Conservation (phyloP, 2,329 filamentous ascomycete genomes). For the Cladosporium cucumerinum region DNA sequence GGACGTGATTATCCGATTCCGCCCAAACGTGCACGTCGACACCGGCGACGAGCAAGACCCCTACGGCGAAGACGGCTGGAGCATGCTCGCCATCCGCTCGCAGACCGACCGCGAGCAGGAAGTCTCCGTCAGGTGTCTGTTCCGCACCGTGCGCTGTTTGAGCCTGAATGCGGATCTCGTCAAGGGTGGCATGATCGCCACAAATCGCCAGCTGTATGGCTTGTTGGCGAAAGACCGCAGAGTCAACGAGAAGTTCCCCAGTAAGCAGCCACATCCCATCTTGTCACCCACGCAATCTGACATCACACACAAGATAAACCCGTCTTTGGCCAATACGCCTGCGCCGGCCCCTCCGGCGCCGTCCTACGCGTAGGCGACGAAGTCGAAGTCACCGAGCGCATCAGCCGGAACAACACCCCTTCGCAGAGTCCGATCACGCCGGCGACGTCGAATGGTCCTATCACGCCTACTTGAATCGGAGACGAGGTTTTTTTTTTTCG, state of each 20-base stretch:
- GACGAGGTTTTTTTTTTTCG: background rate
- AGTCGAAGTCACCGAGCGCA: conserved; percentile 30
- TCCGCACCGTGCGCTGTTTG: conserved; percentile 30
- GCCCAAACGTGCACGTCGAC: conserved; percentile 35
- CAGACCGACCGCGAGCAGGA: conserved; percentile 30
- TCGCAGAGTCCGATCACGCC: conserved; percentile 15
- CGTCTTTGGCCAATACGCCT: conserved; percentile 37
- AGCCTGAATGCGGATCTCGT: conserved; percentile 34
- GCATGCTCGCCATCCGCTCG: conserved; percentile 32
- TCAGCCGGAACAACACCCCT: conserved; percentile 20
- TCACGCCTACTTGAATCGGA: conserved; percentile 13
- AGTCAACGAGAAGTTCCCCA: conserved; percentile 33
- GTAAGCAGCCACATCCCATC: conserved; percentile 19
- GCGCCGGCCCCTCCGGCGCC: conserved; percentile 34
- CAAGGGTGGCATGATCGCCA: conserved; percentile 33
- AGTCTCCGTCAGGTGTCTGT: conserved; percentile 33
- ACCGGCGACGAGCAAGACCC: conserved; percentile 29
- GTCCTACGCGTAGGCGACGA: conserved; percentile 34
- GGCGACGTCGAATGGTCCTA: conserved; percentile 7
- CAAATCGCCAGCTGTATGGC: conserved; percentile 33
- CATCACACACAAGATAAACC: conserved; percentile 28
- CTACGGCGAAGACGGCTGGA: conserved; percentile 35
- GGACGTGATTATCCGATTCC: conserved; percentile 34
- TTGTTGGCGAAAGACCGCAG: conserved; percentile 33
- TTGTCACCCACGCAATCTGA: conserved; percentile 3